Percentiles rank a stretch among this genome's conserved stretches.
These are phyloP conservation scores for Camellia granthamiana DNA, from an alignment of 148 eudicot species.

Conservation along the genomic window DNA sequence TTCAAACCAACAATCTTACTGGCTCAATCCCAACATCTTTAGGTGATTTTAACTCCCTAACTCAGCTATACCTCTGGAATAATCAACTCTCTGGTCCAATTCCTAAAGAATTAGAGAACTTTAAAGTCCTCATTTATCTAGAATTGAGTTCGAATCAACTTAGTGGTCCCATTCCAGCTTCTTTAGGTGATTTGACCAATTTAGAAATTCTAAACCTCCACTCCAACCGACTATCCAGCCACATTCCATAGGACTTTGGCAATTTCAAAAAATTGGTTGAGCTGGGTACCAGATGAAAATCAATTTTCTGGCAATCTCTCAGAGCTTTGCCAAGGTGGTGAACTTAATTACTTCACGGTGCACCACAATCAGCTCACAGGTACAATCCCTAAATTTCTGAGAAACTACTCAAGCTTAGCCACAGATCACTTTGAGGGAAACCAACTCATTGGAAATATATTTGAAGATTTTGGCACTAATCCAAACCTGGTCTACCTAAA, in stretches of 20 bases:
- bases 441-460: slow-evolving; percentile 27
- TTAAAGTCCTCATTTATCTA: slow-evolving; percentile 20
- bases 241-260: slow-evolving; percentile 27
- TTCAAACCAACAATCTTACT: slow-evolving; percentile 36
- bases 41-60: slow-evolving; percentile 7
- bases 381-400: too few relatives aligned
- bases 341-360: slow-evolving; percentile 19
- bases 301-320: slow-evolving; percentile 30
- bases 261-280: slow-evolving; percentile 9
- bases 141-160: slow-evolving; percentile 25
- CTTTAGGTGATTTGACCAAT: slow-evolving; percentile 14
- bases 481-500: slow-evolving; percentile 25
- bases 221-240: slow-evolving; percentile 19
- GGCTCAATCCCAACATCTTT: slow-evolving; percentile 35
- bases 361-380: background rate
- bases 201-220: slow-evolving; percentile 20
- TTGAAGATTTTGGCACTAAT: slow-evolving; percentile 29
- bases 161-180: slow-evolving; percentile 23
- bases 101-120: slow-evolving; percentile 27
- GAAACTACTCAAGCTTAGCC: too few relatives aligned
- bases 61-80: slow-evolving; percentile 17
- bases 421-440: too few relatives aligned
- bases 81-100: slow-evolving; percentile 29
- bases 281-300: slow-evolving; percentile 21
- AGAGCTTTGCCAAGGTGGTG: slow-evolving; percentile 24